These are phyloP conservation scores for Fusarium sp. DNA, from an alignment of 2,329 filamentous ascomycete genomes.

Conservation along the genomic window DNA sequence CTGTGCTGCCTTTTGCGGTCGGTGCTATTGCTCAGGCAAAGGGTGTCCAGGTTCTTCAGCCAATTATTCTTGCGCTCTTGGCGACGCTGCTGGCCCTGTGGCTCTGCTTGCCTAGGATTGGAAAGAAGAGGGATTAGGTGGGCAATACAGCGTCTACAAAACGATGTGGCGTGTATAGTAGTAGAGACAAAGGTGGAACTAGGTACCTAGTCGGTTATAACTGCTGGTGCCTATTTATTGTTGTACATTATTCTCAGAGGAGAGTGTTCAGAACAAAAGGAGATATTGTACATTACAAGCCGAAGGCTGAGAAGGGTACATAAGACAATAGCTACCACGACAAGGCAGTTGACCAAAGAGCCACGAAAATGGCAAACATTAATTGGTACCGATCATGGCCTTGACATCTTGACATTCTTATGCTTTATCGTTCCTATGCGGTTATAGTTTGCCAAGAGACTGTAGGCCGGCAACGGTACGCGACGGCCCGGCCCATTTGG, in stretches of 20 bases:
- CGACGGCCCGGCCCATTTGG: background rate
- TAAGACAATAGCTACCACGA: background rate
- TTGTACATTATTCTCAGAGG: background rate
- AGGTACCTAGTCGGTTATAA: background rate
- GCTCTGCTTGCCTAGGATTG: conserved; percentile 57
- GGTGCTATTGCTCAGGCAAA: conserved; percentile 72
- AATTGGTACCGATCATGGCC: background rate
- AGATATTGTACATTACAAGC: background rate
- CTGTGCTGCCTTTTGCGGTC: conserved; percentile 73
- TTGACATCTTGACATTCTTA: background rate
- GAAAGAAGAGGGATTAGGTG: conserved; percentile 53
- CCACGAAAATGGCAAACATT: too few species aligned
- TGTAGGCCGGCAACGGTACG: background rate
- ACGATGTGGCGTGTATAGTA: background rate
- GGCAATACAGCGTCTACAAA: background rate
- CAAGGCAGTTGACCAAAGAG: background rate
- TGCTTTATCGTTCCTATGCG: background rate
- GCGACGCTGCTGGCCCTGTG: conserved; percentile 58
- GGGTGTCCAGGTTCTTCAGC: conserved; percentile 68
- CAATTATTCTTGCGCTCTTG: conserved; percentile 65
- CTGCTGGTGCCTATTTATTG: background rate
- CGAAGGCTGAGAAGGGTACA: background rate
- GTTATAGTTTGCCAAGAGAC: background rate
- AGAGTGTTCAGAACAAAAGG: background rate
- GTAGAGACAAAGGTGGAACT: background rate